These are phyloP conservation scores for Arachis stenosperma DNA, from an alignment of 306 rosid species.

Conservation along the genomic window DNA sequence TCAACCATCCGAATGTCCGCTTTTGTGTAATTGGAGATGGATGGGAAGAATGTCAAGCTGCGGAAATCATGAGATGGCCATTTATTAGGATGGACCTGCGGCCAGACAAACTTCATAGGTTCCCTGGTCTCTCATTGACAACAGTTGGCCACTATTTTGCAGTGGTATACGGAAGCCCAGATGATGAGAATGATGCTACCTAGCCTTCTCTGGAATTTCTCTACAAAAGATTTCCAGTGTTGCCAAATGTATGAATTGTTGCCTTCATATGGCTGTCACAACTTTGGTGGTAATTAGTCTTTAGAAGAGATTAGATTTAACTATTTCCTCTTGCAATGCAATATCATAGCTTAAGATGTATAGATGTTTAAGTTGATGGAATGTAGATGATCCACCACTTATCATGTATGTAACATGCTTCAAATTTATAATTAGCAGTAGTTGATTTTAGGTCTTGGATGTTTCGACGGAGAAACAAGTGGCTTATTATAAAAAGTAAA, in stretches of 20 bases:
- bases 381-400: constrained; percentile 34
- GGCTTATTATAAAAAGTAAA: too few relatives aligned
- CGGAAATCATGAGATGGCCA: constrained; percentile 82
- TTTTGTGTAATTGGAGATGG: constrained; percentile 93
- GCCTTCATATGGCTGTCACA: constrained; percentile 14
- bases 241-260: too few relatives aligned
- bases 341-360: constrained; percentile 29
- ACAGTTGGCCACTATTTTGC: constrained; percentile 71
- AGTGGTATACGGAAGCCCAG: constrained; percentile 69
- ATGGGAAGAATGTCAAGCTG: constrained; percentile 94
- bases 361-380: constrained; percentile 27
- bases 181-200: constrained; percentile 46
- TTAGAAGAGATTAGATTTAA: constrained; percentile 29
- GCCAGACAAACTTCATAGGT: constrained; percentile 78
- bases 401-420: constrained; percentile 39
- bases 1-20: constrained; percentile 64
- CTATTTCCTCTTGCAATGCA: constrained; percentile 24
- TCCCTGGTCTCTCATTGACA: constrained; percentile 86
- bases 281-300: constrained; percentile 31
- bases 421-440: not conserved
- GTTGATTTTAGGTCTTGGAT: too few relatives aligned
- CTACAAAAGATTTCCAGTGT: constrained; percentile 26
- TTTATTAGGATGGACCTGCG: constrained; percentile 73
- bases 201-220: constrained; percentile 35
- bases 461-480: too few relatives aligned